phyloP scores from a whole-genome alignment of 495 filamentous ascomycete species.

The Penicillium bialowiezense region DNA sequence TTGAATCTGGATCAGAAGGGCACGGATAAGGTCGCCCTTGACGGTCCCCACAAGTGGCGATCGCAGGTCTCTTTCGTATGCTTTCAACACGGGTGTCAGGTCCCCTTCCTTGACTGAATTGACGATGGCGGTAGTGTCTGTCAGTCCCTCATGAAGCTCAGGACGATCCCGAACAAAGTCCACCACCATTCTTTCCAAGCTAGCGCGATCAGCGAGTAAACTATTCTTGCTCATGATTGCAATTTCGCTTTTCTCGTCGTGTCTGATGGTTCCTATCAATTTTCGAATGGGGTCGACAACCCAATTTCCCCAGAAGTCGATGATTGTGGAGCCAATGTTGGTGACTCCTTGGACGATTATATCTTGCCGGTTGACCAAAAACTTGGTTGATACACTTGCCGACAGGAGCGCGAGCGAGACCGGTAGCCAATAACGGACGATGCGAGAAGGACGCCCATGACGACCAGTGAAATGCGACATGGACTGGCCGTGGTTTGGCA shows the following conservation, averaged over 20 bases:
- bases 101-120: conserved; percentile 85
- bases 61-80: conserved; percentile 84
- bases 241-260: conserved; percentile 86
- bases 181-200: conserved; percentile 94
- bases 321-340: conserved; percentile 68
- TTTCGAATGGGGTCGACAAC: conserved; percentile 79
- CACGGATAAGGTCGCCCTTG: conserved; percentile 80
- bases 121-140: conserved; percentile 66
- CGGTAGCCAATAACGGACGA: conserved; percentile 88
- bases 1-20: conserved; percentile 92
- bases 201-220: conserved; percentile 81
- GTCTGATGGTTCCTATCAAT: conserved; percentile 85
- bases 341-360: conserved; percentile 74
- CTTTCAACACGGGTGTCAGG: conserved; percentile 82
- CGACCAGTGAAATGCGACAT: conserved; percentile 39
- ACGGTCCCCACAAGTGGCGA: conserved; percentile 76
- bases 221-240: conserved; percentile 93
- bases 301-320: conserved; percentile 96
- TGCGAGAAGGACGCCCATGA: conserved; percentile 71
- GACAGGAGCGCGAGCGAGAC: conserved; percentile 60
- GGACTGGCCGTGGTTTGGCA: conserved; percentile 60
- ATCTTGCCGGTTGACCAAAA: conserved; percentile 65
- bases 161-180: conserved; percentile 86
- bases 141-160: conserved; percentile 41
- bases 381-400: conserved; percentile 74